Evolutionary conservation across 345 rosid species (phyloP), one percentile per base, ranked within the genome.

Genomic region (Salix caprea): DNA sequence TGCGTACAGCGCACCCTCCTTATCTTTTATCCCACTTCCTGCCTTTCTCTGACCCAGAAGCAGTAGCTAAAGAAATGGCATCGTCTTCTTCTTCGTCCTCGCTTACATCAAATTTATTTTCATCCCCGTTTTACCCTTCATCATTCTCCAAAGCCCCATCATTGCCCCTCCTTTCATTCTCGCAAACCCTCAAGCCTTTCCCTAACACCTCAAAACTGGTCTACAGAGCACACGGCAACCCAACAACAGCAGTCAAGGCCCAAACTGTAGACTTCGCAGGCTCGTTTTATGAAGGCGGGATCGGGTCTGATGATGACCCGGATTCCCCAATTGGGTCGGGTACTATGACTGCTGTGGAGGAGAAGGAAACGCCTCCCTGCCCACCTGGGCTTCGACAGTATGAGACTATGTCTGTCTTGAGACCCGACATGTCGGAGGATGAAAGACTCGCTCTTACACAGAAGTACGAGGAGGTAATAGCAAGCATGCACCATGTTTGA

Each of bases 381-480:
- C 99, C 99, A 0, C 98, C 98, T 10, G 99, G 99, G 21, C 90
- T 92, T 48, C 85, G 96, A 21, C 88, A 85, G 82, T 96, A 96
- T 80, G 98, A 93, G 85, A 89, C 96, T 26, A 93, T 91, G 97
- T 86, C 83, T 67, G 94, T 96, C 7, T 73, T 96, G 83, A 88
- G 99, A 84, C 99, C 99, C 8, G 96, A 96, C 74, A 89, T 96
- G 99, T 88, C 98, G 28, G 99, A 96, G 84, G 97, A 96, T 69
- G 96, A 91, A 73, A 84, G 98, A 4, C 90, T 96, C 26, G 88
- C 92, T 72, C 90, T 90, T 65, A 91, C 97, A 50, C 98, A 91
- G 90, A 96, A 91, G 84, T 96, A 96, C 85, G 98, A 96, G 85
- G 99, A 96, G 99, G 99, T 96, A 86, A 75, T 75, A 16, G 19